Conservation (phyloP, 2,329 filamentous ascomycete species). For the Arthrobotrys entomopaga region DNA sequence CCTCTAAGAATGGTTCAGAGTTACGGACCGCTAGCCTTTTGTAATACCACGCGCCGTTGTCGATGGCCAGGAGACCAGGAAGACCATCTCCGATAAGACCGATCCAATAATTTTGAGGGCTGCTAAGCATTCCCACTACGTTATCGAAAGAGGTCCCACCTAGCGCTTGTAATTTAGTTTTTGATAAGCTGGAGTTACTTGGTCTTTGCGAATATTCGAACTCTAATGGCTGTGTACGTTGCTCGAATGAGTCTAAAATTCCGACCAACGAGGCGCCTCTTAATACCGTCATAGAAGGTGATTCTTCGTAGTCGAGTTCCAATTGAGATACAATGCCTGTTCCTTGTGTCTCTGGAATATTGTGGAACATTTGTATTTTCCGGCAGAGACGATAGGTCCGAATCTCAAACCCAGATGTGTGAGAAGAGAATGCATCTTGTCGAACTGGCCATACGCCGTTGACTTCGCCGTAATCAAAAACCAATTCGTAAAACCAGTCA, state of each 20-base stretch:
- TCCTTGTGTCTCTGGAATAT: constrained; percentile 55
- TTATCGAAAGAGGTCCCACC: constrained; percentile 31
- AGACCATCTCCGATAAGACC: constrained; percentile 59
- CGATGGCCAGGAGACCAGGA: constrained; percentile 53
- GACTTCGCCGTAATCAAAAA: constrained; percentile 62
- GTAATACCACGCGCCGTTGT: constrained; percentile 52
- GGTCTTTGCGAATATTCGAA: constrained; percentile 5
- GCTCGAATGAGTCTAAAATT: not conserved
- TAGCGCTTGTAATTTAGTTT: not conserved
- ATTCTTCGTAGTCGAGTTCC: not conserved
- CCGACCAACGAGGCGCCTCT: not conserved
- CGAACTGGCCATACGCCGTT: constrained; percentile 58
- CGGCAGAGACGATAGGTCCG: constrained; percentile 60
- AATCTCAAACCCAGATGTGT: constrained; percentile 60
- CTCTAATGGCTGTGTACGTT: constrained; percentile 1
- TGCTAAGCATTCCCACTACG: constrained; percentile 19
- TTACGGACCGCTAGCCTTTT: constrained; percentile 15
- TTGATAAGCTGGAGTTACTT: not conserved
- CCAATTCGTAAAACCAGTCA: constrained; percentile 55
- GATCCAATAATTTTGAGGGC: constrained; percentile 52
- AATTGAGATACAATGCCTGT: not conserved
- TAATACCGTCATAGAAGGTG: not conserved
- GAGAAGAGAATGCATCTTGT: constrained; percentile 60
- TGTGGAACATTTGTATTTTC: constrained; percentile 61
- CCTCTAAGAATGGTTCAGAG: not conserved